phyloP scores from a whole-genome alignment of 345 rosid species.

The Microcos paniculata region DNA sequence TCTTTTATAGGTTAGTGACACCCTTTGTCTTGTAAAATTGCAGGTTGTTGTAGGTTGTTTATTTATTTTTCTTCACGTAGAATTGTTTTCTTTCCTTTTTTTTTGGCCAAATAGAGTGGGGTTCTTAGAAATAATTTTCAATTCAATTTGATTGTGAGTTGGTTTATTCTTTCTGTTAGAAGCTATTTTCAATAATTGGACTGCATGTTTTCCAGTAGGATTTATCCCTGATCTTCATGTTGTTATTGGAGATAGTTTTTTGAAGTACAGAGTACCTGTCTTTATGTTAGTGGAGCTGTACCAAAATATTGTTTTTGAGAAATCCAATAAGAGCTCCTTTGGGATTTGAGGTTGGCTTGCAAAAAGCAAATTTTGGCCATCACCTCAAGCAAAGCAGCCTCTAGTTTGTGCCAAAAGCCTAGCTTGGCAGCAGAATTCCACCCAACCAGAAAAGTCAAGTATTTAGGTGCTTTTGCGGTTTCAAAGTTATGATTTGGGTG shows the following conservation, averaged over 20 bases:
- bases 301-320: not conserved
- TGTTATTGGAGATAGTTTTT: not conserved
- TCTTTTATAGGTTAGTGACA: slow-evolving; percentile 72
- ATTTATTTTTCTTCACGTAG: not conserved
- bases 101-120: too few species aligned
- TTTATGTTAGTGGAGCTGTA: not conserved
- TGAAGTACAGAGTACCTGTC: not conserved
- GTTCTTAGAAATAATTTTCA: not conserved
- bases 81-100: not conserved
- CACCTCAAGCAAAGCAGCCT: too few species aligned
- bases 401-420: too few species aligned
- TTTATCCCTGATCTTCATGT: not conserved
- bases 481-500: too few species aligned
- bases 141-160: not conserved
- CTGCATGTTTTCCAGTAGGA: not conserved
- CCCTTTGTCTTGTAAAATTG: not conserved
- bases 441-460: too few species aligned
- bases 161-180: not conserved
- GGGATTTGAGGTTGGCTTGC: too few species aligned
- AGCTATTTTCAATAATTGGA: not conserved
- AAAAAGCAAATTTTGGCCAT: too few species aligned
- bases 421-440: too few species aligned
- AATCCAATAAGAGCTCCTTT: not conserved
- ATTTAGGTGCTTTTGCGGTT: too few species aligned
- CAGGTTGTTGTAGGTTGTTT: not conserved